phyloP scores from a whole-genome alignment of 192 early-diverging fungal species.

The Globomyces pollinis-pini region DNA sequence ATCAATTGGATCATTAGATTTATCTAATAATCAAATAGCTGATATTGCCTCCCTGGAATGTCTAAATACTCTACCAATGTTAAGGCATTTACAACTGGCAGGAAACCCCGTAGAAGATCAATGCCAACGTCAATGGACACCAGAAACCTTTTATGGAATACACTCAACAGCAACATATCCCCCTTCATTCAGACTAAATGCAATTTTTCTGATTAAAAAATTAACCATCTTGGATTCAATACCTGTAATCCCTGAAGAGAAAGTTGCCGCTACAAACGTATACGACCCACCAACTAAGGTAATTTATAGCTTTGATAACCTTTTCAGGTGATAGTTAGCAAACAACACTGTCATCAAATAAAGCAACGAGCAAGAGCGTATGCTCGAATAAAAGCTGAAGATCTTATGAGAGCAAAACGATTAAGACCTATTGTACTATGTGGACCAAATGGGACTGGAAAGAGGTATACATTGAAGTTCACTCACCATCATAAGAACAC shows the following conservation, averaged over 20 bases:
- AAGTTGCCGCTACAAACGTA: slow-evolving; percentile 40
- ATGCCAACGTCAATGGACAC: not conserved
- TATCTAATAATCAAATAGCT: slow-evolving; percentile 28
- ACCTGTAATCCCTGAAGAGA: slow-evolving; percentile 42
- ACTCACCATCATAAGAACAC: slow-evolving; percentile 28
- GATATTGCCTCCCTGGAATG: slow-evolving; percentile 15
- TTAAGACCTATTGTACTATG: slow-evolving; percentile 44
- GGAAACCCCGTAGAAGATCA: slow-evolving; percentile 24
- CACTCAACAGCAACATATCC: slow-evolving; percentile 4
- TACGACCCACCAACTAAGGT: slow-evolving; percentile 40
- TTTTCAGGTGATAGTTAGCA: too few relatives aligned
- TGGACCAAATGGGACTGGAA: slow-evolving; percentile 48
- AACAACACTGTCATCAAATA: slow-evolving; percentile 35
- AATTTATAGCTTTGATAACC: too few relatives aligned
- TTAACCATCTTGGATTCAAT: slow-evolving; percentile 33
- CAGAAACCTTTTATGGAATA: slow-evolving; percentile 5
- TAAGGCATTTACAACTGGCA: slow-evolving; percentile 24
- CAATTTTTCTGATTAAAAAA: slow-evolving; percentile 30
- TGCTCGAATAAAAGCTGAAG: slow-evolving; percentile 30
- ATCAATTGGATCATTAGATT: slow-evolving; percentile 21
- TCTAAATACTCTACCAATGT: slow-evolving; percentile 20
- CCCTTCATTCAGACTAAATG: slow-evolving; percentile 19
- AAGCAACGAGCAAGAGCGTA: slow-evolving; percentile 26
- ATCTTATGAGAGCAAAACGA: slow-evolving; percentile 28
- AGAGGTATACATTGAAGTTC: slow-evolving; percentile 30